Evolutionary conservation across 176 grass and related monocot genomes (phyloP), one percentile per base, ranked within the genome.

Genomic region (Carex cristatella): DNA sequence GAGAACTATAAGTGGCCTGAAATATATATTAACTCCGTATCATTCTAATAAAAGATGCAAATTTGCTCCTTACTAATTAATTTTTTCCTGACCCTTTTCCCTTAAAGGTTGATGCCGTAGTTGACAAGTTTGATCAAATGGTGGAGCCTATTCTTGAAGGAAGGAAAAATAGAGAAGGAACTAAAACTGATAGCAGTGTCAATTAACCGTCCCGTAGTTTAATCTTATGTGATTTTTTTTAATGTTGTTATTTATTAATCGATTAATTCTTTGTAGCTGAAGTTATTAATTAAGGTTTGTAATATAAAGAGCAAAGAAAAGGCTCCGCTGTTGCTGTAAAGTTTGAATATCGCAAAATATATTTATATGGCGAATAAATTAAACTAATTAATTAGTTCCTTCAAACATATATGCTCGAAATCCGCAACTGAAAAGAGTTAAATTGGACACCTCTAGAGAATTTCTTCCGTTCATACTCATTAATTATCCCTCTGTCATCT

Each of bases 91-190:
- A 65, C n/a, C 1, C 42, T 72, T 40, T 4, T 49, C 11, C 48
- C 44, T 46, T 4, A 8, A 11, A 88, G 87, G 83, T 88, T 61
- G 87, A 88, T 74, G 63, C 32, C 18, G 1, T 74, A 10, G 54
- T 81, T 44, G 83, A 88, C 30, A 59, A 84, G 64, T 28, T 85
- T 28, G 87, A 88, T n/a, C 35, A 13, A 7, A 59, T 85, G 27
- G 32, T 81, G 15, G 75, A 88, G 5, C 82, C 83, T 0, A 37
- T 74, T 40, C 33, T 88, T 75, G 4, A 61, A 51, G 18, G 7
- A 72, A 72, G 11, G 33, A 5, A 10, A 32, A 10, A 12, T 0
- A 65, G 2, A 35, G 33, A 35, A 31, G 63, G 27, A 65, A 65
- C 63, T 65, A 11, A 51, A 51, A 40, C 4, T 40, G 38, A 40